Base-by-base conservation (phyloP, 495 filamentous ascomycete species). In the Thozetella sp. region DNA sequence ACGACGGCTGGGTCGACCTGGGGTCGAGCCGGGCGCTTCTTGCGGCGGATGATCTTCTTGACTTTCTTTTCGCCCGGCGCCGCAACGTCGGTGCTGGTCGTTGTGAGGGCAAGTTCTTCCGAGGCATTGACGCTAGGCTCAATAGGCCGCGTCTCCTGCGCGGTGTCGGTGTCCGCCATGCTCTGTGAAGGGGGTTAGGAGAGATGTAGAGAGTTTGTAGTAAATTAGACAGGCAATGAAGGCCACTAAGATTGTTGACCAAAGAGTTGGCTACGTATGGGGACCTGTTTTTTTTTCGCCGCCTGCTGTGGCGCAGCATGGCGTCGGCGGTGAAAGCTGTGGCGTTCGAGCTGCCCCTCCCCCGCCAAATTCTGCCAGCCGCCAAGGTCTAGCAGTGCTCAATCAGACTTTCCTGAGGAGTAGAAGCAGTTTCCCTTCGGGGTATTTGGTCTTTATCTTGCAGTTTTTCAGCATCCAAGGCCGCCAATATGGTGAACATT, bases 401-500 rank as follows among this genome's bases (percentile, higher is more conserved):
- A 43, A 24, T 56, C 53, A 20, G 34, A 27, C 15, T 63, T 34
- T 53, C 54, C 57, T 48, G 26, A 45, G 15, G 15, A 53, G 9
- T 53, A 19, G 15, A 25, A 10, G 19, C 51, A 11, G 24, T 54
- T 24, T 53, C 55, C 55, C 50, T 48, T 62, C 57, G n/a, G n/a
- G n/a, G n/a, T 61, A 23, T 54, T 63, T 56, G 60, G 22, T 48
- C 24, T 46, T 62, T 55, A 34, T 22, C 22, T 37, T 58, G 37
- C 27, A 9, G 19, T 59, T 20, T 50, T 20, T 56, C 63, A 20
- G 56, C 59, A 60, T 37, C 53, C 22, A 55, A 59, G 58, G 74
- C 78, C 72, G 80, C 59, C 86, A 93, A 83, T 65, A 99, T 99
- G 96, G 96, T 97, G 77, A 97, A 97, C 80, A 97, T 99, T 58